These are phyloP conservation scores for Paralagenidium karlingii DNA, from an alignment of 352 stramenopile genomes.

Conservation along the genomic window DNA sequence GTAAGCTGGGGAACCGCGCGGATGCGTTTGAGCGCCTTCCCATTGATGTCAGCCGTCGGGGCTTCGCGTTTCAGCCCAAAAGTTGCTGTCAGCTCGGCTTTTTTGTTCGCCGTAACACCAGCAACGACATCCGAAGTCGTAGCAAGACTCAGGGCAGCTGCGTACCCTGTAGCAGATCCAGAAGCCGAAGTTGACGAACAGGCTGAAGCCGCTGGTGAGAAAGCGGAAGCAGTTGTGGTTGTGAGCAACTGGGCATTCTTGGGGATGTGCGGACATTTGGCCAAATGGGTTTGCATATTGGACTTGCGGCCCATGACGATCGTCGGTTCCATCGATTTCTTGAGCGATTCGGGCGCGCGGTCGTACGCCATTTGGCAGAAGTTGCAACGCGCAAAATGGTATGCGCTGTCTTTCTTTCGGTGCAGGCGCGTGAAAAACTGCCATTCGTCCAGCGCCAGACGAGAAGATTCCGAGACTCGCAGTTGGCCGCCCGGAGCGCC, in stretches of 20 bases:
- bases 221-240: slow-evolving; percentile 9
- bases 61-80: too few relatives aligned
- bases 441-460: slow-evolving; percentile 59
- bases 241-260: slow-evolving; percentile 20
- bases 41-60: too few relatives aligned
- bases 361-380: slow-evolving; percentile 65
- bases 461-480: slow-evolving; percentile 10
- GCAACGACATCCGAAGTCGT: too few relatives aligned
- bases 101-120: too few relatives aligned
- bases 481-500: neutral
- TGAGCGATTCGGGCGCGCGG: slow-evolving; percentile 27
- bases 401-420: slow-evolving; percentile 58
- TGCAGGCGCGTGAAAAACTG: slow-evolving; percentile 65
- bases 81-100: too few relatives aligned
- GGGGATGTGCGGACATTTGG: slow-evolving; percentile 60
- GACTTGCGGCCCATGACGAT: slow-evolving; percentile 62
- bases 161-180: too few relatives aligned
- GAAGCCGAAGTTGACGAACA: too few relatives aligned
- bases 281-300: slow-evolving; percentile 77
- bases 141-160: too few relatives aligned
- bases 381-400: slow-evolving; percentile 69
- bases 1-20: too few relatives aligned
- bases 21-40: too few relatives aligned
- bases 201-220: too few relatives aligned
- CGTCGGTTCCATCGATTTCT: slow-evolving; percentile 29